These are phyloP conservation scores for Aspergillus sp. DNA, from an alignment of 2,329 filamentous ascomycete species.

Conservation along the genomic window DNA sequence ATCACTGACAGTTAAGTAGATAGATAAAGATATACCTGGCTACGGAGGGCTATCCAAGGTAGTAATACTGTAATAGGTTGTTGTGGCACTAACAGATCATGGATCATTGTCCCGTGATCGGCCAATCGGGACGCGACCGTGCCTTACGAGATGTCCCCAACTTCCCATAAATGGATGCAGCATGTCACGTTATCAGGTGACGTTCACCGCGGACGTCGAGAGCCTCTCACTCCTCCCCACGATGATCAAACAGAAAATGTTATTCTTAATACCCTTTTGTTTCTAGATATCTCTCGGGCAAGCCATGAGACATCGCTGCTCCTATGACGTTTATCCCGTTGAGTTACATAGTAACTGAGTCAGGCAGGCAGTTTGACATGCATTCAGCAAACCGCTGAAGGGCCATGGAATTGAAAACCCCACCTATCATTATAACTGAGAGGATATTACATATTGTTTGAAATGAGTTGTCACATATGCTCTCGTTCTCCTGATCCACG, in stretches of 20 bases:
- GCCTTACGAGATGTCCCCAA: background rate
- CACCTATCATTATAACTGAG: conserved; percentile 1
- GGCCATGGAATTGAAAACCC: conserved; percentile 18
- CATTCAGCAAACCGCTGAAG: conserved; percentile 4
- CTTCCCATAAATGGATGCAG: too few relatives aligned
- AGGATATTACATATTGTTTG: conserved; percentile 15
- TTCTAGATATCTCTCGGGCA: background rate
- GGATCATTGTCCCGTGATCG: background rate
- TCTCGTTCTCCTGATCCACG: conserved; percentile 50
- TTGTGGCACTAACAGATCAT: too few relatives aligned
- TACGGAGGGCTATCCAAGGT: background rate
- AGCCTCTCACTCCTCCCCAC: background rate
- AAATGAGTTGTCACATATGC: conserved; percentile 69
- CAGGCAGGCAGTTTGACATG: conserved; percentile 1
- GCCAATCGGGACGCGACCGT: background rate
- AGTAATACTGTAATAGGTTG: background rate
- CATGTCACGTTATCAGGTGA: conserved; percentile 10
- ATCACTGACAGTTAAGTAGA: background rate
- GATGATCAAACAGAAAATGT: background rate
- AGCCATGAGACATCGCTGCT: conserved; percentile 7
- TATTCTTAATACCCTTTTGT: background rate
- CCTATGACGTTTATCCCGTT: conserved; percentile 4
- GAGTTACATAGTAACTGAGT: conserved; percentile 10
- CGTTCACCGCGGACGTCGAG: conserved; percentile 6
- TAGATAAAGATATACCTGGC: background rate